These are phyloP conservation scores for Didymella glomerata DNA, from an alignment of 2,329 filamentous ascomycete species.

Conservation along the genomic window DNA sequence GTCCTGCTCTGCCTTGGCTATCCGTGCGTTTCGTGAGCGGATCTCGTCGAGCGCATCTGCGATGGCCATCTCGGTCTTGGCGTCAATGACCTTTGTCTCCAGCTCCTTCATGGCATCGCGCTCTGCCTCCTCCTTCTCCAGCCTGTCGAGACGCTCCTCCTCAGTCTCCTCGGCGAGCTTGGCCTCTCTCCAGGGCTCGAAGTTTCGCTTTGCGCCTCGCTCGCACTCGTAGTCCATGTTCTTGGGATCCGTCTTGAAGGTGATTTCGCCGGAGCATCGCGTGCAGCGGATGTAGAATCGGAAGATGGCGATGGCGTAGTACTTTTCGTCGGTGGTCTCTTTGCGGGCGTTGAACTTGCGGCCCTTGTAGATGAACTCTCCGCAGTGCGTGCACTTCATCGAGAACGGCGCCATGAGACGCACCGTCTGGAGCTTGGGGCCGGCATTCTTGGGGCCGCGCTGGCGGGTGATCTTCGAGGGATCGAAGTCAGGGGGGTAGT, in stretches of 20 bases:
- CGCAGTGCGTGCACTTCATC: conserved; percentile 75
- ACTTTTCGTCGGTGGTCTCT: conserved; percentile 89
- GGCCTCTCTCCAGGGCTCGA: conserved; percentile 85
- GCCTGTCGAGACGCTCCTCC: conserved; percentile 82
- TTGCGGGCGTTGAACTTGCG: conserved; percentile 96
- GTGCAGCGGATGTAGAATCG: conserved; percentile 91
- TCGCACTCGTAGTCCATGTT: conserved; percentile 89
- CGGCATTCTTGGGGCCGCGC: conserved; percentile 73
- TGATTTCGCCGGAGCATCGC: conserved; percentile 84
- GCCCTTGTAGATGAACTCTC: conserved; percentile 90
- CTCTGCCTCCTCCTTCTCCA: conserved; percentile 82
- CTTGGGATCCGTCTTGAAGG: conserved; percentile 93
- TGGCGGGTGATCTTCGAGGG: conserved; percentile 77
- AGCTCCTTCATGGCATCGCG: conserved; percentile 93
- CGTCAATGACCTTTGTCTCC: conserved; percentile 91
- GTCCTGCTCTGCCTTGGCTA: conserved; percentile 76
- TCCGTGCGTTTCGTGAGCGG: conserved; percentile 84
- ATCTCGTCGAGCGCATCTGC: conserved; percentile 97
- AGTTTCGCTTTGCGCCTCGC: conserved; percentile 87
- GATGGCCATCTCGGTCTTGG: conserved; percentile 93
- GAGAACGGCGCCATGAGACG: conserved; percentile 89
- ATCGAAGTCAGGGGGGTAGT: conserved; percentile 85
- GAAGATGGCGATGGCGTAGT: conserved; percentile 86
- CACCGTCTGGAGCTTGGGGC: conserved; percentile 84
- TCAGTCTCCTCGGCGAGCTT: conserved; percentile 78